Evolutionary conservation across 257 asterid genomes (phyloP).

Genomic region (Solanum pimpinellifolium): DNA sequence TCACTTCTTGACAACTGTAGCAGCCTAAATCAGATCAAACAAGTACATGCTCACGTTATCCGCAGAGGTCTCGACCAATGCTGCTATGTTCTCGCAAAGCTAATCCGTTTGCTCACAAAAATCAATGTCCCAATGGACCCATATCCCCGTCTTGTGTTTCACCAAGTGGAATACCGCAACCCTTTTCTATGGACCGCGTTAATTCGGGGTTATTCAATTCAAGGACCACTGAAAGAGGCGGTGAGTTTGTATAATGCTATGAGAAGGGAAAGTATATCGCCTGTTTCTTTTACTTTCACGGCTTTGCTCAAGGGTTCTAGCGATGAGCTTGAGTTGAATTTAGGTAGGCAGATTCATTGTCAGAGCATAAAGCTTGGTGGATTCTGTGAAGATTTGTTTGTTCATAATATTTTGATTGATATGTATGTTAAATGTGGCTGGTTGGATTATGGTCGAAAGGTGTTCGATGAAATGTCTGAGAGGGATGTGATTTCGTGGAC

Average conservation of each 20-base stretch:
- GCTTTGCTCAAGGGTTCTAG: conserved; percentile 51
- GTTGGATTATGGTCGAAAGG: conserved; percentile 39
- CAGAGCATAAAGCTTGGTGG: conserved; percentile 67
- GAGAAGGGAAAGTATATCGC: conserved; percentile 36
- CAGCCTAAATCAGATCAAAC: conserved; percentile 47
- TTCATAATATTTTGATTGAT: conserved; percentile 46
- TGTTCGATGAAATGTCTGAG: conserved; percentile 78
- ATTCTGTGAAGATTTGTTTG: conserved; percentile 37
- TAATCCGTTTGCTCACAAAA: conserved; percentile 53
- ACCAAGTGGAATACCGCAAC: conserved; percentile 46
- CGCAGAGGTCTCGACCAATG: conserved; percentile 68
- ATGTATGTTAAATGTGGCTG: conserved; percentile 63
- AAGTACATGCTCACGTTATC: conserved; percentile 45
- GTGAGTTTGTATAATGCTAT: conserved; percentile 39
- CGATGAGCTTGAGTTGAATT: conserved; percentile 13
- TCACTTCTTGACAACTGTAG: conserved; percentile 45
- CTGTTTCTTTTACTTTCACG: conserved; percentile 67
- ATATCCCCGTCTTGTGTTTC: conserved; percentile 39
- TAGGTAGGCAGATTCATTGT: conserved; percentile 64
- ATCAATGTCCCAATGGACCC: conserved; percentile 27
- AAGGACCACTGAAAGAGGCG: conserved; percentile 33
- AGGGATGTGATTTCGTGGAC: conserved; percentile 65
- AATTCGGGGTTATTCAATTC: conserved; percentile 47
- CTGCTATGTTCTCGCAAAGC: conserved; percentile 52
- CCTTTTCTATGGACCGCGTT: conserved; percentile 73